phyloP scores from a whole-genome alignment of 768 basidiomycete genomes.

The Mrakia blollopis region DNA sequence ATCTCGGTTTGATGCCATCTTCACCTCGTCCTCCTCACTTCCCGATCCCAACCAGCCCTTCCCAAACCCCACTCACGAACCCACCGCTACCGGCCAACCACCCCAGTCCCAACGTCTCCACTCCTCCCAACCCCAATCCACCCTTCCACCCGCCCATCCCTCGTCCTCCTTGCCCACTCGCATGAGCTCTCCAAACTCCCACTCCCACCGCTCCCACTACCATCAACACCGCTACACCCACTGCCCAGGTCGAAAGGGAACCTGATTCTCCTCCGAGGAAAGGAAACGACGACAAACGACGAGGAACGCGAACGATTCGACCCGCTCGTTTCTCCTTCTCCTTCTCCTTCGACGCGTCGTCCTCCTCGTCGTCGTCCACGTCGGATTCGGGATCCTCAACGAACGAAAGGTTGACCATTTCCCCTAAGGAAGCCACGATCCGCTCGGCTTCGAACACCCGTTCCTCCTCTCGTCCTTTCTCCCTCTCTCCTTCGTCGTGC shows the following conservation, averaged over 20 bases:
- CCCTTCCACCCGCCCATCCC: no score
- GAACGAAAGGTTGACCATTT: constrained; percentile 12
- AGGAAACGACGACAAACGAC: neutral
- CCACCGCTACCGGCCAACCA: no score
- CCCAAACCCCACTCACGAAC: no score
- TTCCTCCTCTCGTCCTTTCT: neutral
- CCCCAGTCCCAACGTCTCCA: no score
- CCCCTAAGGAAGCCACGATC: neutral
- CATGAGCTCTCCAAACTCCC: neutral
- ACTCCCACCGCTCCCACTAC: constrained; percentile 1
- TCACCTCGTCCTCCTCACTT: no score
- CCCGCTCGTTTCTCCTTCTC: neutral
- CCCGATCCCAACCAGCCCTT: no score
- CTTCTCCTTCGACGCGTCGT: neutral
- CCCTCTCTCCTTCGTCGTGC: neutral
- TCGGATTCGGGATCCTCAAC: constrained; percentile 10
- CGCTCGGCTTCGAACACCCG: constrained; percentile 16
- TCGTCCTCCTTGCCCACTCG: no score
- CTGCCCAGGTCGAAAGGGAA: neutral
- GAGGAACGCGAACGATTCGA: neutral
- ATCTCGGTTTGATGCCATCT: no score
- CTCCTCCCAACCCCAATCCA: no score
- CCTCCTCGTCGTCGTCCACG: neutral
- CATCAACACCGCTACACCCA: neutral
- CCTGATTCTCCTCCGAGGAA: neutral